Evolutionary conservation across 805 yeast species (phyloP), one percentile per base, ranked within the genome.

Genomic region (Yarrowia osloensis): DNA sequence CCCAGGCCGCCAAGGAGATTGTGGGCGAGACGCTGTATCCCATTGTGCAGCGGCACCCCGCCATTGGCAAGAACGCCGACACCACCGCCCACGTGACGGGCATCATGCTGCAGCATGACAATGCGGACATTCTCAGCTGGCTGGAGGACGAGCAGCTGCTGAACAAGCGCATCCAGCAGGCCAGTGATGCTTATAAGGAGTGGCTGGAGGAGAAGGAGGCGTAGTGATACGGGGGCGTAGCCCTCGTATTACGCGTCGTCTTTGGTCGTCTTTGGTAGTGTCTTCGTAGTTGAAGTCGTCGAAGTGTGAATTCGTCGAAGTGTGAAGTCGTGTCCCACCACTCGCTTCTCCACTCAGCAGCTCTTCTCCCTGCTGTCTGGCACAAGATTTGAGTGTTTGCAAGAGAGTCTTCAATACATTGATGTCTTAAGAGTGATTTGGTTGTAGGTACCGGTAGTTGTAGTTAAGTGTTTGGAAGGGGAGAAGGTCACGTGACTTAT

Each of bases 1-100:
- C 69, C 29, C 69, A 73, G 5, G 74, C 67, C 29, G 77, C 75
- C 17, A 73, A 73, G 69, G 74, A 73, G 67, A 71, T 75, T 35
- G 71, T 93, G 77, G 98, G 98, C 81, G 97, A 93, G 83, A 95
- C 90, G 77, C 84, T 93, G 76, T 91, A 92, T 83, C 90, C 93
- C 74, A 88, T 85, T 82, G 91, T 92, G 72, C 85, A 87, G 70
- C 85, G 89, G 73, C 88, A 91, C 68, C 87, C 89, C 71, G 87
- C 88, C 80, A 89, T 92, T 71, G 85, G 86, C 72, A 92, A 88
- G 73, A 86, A 89, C 70, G 93, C 88, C 78, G 73, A 69, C n/a
- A 89, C 95, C 74, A 97, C 97, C 72, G 96, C 96, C 82, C 90
- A 89, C 81, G 88, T 93, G 76, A 93, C 98, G 70, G 97, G 97